Conservation (phyloP, 2,329 filamentous ascomycete genomes). For the Penicillium expansum region DNA sequence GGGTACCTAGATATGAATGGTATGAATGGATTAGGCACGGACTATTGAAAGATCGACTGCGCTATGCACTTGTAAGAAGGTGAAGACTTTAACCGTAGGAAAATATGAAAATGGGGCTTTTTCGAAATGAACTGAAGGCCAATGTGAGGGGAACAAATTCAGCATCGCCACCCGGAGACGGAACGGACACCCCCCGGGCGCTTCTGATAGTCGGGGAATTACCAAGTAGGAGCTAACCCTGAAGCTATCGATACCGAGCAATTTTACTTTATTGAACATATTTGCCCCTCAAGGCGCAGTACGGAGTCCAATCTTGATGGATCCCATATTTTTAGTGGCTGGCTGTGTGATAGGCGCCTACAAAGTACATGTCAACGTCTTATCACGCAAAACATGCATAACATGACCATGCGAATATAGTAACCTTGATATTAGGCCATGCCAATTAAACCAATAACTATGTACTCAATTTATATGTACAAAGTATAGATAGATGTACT, state of each 20-base stretch:
- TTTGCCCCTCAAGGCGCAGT: constrained; percentile 3
- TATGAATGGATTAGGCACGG: too few relatives aligned
- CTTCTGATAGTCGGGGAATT: neutral
- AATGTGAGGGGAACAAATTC: neutral
- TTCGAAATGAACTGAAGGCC: neutral
- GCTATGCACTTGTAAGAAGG: neutral
- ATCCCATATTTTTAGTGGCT: neutral
- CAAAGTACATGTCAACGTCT: neutral
- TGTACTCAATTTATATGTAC: too few relatives aligned
- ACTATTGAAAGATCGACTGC: constrained; percentile 8
- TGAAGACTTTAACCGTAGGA: neutral
- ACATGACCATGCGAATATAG: neutral
- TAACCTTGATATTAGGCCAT: neutral
- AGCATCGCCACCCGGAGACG: constrained; percentile 8
- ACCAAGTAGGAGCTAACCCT: constrained; percentile 3
- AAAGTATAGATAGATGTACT: too few relatives aligned
- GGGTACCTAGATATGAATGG: too few relatives aligned
- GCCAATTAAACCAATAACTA: neutral
- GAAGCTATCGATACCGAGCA: neutral
- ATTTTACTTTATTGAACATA: neutral
- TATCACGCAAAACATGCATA: neutral
- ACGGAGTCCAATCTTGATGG: neutral
- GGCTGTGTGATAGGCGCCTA: neutral
- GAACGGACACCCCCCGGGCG: constrained; percentile 5
- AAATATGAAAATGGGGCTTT: neutral